phyloP scores from a whole-genome alignment of 768 basidiomycete species.

The Panaeolus cyanescens region DNA sequence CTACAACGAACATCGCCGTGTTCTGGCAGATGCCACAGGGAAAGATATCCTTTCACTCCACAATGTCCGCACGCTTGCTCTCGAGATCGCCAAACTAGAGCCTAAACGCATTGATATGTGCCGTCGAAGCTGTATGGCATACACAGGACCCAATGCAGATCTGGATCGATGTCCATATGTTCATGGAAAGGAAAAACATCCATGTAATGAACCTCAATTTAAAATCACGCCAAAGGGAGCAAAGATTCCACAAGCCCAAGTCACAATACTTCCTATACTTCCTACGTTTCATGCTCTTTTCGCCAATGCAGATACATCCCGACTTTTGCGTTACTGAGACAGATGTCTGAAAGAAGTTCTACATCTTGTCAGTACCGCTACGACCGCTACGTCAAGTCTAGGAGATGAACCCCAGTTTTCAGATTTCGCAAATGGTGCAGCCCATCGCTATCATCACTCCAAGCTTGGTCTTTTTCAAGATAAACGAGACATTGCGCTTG shows the following conservation, averaged over 20 bases:
- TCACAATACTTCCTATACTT: constrained; percentile 20
- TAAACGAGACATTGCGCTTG: constrained; percentile 21
- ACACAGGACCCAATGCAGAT: constrained; percentile 19
- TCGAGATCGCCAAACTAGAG: constrained; percentile 15
- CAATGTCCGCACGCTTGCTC: constrained; percentile 5
- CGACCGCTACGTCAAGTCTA: not conserved
- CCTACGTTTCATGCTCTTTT: constrained; percentile 25
- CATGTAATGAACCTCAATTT: constrained; percentile 17
- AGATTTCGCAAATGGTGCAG: constrained; percentile 24
- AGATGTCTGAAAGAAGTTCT: constrained; percentile 19
- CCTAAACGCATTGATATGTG: constrained; percentile 24
- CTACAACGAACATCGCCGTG: constrained; percentile 9
- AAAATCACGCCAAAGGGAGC: constrained; percentile 2
- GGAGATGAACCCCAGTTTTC: constrained; percentile 13
- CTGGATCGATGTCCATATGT: constrained; percentile 14
- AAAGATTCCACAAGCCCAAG: constrained; percentile 20
- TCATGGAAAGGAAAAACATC: constrained; percentile 6
- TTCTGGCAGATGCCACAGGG: constrained; percentile 1
- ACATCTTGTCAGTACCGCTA: constrained; percentile 16
- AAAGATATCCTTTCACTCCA: constrained; percentile 5
- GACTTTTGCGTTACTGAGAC: constrained; percentile 24
- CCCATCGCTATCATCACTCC: constrained; percentile 20
- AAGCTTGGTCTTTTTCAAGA: constrained; percentile 23
- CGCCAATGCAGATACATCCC: constrained; percentile 26
- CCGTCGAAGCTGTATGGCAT: constrained; percentile 25